These are phyloP conservation scores for Eimeria nieschulzi DNA, from an alignment of 169 alveolate genomes.

Conservation along the genomic window DNA sequence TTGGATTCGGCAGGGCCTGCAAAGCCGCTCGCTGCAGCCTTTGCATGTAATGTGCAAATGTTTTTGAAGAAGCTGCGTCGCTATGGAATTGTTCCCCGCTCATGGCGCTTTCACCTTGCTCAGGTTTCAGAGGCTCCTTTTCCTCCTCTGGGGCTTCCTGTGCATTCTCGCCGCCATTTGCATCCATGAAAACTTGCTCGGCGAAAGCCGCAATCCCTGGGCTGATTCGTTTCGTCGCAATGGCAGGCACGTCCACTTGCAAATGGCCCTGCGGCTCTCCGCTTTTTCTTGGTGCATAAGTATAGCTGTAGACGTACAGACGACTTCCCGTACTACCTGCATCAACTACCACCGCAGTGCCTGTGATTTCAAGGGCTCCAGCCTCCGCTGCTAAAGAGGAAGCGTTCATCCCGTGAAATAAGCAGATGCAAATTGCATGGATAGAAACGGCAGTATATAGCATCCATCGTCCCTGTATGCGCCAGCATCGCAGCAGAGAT, in stretches of 20 bases:
- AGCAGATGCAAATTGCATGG: too few relatives aligned
- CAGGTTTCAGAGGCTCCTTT: background rate
- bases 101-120: background rate
- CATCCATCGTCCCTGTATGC: too few relatives aligned
- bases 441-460: too few relatives aligned
- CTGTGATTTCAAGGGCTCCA: background rate
- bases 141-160: background rate
- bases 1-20: background rate
- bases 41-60: constrained; percentile 1
- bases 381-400: background rate
- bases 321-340: constrained; percentile 63
- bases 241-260: constrained; percentile 45
- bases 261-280: background rate
- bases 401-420: too few relatives aligned
- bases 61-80: background rate
- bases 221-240: constrained; percentile 16
- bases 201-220: constrained; percentile 49
- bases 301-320: constrained; percentile 20
- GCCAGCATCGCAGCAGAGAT: too few relatives aligned
- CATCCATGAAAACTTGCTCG: background rate
- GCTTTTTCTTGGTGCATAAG: background rate
- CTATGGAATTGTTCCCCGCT: constrained; percentile 11
- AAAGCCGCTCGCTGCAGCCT: background rate
- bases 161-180: background rate
- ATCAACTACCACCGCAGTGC: constrained; percentile 47